phyloP scores from a whole-genome alignment of 108 stramenopile species.

The Cyclotella choctawhatcheeana region DNA sequence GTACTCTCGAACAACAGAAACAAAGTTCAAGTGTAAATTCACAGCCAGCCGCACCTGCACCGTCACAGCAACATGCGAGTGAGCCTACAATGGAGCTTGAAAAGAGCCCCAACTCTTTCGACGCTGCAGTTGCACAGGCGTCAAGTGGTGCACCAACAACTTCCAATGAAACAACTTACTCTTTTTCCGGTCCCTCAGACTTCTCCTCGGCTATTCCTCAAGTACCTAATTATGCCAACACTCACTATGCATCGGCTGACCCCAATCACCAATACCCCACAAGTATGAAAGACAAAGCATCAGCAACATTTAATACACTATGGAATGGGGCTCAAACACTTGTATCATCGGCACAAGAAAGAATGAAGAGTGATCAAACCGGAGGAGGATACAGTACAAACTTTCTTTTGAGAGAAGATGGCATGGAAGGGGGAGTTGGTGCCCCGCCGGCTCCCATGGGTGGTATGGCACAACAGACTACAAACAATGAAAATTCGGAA shows the following conservation, averaged over 20 bases:
- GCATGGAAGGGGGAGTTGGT: conserved; percentile 7
- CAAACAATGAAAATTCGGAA: neutral
- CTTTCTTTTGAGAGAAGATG: conserved; percentile 38
- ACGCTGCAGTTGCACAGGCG: conserved; percentile 1
- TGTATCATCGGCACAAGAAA: conserved; percentile 24
- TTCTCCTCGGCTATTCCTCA: conserved; percentile 20
- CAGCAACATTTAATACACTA: conserved; percentile 16
- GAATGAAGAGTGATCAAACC: conserved; percentile 1
- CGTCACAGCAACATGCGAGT: conserved; percentile 7
- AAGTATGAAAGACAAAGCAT: conserved; percentile 19
- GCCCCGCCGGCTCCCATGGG: neutral
- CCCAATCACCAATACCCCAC: conserved; percentile 6
- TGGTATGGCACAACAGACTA: neutral
- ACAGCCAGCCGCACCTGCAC: neutral
- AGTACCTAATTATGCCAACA: conserved; percentile 33
- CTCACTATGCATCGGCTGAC: conserved; percentile 11
- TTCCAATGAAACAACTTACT: conserved; percentile 33
- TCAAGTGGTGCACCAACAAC: conserved; percentile 1
- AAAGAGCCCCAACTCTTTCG: conserved; percentile 6
- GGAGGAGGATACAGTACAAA: conserved; percentile 33
- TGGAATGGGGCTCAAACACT: conserved; percentile 16
- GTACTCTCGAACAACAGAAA: conserved; percentile 41
- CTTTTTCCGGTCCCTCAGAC: conserved; percentile 31
- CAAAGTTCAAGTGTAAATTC: too few relatives aligned
- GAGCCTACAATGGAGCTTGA: conserved; percentile 30